Evolutionary conservation across 2,329 filamentous ascomycete genomes (phyloP).

Genomic region (Microsporum audouinii): DNA sequence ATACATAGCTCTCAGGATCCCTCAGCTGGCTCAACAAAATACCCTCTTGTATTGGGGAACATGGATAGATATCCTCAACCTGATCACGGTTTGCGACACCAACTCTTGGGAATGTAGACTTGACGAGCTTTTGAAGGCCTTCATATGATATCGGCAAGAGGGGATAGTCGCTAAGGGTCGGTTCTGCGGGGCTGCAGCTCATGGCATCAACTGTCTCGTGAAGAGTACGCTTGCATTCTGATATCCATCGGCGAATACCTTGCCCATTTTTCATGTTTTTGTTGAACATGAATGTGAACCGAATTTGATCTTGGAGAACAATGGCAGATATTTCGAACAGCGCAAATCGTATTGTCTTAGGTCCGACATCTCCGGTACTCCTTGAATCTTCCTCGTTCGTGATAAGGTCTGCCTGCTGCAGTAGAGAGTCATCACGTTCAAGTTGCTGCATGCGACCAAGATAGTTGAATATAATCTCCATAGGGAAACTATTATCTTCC

Average conservation of each 20-base stretch:
- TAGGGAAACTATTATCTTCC: conserved; percentile 25
- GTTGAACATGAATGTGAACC: conserved; percentile 41
- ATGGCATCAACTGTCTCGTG: conserved; percentile 20
- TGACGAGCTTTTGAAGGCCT: conserved; percentile 29
- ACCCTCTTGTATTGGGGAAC: conserved; percentile 13
- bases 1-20: conserved; percentile 26
- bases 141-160: conserved; percentile 37
- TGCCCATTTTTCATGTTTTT: conserved; percentile 34
- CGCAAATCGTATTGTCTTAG: conserved; percentile 34
- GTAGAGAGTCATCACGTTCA: conserved; percentile 34
- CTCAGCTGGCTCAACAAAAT: conserved; percentile 29
- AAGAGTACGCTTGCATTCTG: conserved; percentile 29
- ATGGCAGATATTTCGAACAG: conserved; percentile 43
- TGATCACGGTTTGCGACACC: conserved; percentile 22
- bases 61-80: conserved; percentile 32
- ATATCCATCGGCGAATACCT: conserved; percentile 35
- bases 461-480: conserved; percentile 34
- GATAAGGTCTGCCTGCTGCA: conserved; percentile 30
- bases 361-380: conserved; percentile 35
- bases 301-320: conserved; percentile 36
- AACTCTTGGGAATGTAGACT: conserved; percentile 27
- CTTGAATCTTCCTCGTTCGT: conserved; percentile 22
- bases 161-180: conserved; percentile 36
- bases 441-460: conserved; percentile 33
- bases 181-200: conserved; percentile 13